Percentiles rank a stretch among this genome's conserved stretches.
phyloP scores from a whole-genome alignment of 208 protist genomes.

The Acanthamoeba divionensis region DNA sequence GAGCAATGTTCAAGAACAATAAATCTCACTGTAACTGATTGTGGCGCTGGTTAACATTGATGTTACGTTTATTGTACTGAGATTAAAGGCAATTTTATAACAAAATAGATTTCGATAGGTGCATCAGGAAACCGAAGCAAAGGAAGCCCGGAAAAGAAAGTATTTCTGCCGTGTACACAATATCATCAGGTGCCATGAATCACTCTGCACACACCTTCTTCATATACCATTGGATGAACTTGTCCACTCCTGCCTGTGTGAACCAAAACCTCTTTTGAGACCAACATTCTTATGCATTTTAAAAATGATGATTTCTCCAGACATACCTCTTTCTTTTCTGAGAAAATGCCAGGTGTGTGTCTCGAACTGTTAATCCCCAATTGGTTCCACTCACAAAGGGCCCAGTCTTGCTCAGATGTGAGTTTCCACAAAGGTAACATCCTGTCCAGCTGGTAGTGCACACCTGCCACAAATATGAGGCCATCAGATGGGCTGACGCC shows the following conservation, averaged over 20 bases:
- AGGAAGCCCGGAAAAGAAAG: no score
- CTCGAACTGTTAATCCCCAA: neutral
- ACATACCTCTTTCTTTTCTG: neutral
- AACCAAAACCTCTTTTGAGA: neutral
- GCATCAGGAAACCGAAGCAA: no score
- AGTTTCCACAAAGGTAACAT: neutral
- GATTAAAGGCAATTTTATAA: no score
- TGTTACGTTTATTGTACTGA: no score
- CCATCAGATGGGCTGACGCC: no score
- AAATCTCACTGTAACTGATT: no score
- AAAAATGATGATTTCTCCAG: neutral
- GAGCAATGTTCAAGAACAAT: no score
- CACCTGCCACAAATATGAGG: neutral
- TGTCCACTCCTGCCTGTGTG: neutral
- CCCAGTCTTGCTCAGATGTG: neutral
- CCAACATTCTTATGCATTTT: neutral
- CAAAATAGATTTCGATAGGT: no score
- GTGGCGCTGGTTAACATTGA: no score
- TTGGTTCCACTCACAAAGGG: neutral
- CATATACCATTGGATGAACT: neutral
- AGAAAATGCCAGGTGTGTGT: neutral
- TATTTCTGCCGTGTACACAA: no score
- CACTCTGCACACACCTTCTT: neutral
- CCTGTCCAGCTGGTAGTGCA: neutral
- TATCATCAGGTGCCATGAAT: no score